Conservation (phyloP, 306 rosid genomes). For the Fragaria iinumae region DNA sequence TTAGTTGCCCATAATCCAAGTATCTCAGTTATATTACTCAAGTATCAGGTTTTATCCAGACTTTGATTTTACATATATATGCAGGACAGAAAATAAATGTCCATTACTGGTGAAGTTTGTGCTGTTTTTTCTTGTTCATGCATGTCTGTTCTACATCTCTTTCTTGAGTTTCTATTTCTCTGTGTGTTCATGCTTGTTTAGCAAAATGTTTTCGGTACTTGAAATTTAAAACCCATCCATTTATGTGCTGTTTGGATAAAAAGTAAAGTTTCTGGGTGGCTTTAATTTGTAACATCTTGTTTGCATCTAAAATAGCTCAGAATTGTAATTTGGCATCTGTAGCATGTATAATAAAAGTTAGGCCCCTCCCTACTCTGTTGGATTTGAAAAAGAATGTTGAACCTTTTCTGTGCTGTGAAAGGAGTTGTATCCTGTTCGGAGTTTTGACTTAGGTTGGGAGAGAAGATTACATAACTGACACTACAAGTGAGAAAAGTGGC, state of each 20-base stretch:
- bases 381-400: background rate
- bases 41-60: background rate
- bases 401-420: background rate
- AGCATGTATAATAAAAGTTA: background rate
- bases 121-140: background rate
- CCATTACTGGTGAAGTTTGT: background rate
- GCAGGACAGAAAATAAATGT: no score
- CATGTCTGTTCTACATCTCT: background rate
- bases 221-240: background rate
- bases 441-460: background rate
- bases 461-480: background rate
- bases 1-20: background rate
- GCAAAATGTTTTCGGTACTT: background rate
- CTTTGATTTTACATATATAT: background rate
- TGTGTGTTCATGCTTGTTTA: background rate
- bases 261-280: background rate
- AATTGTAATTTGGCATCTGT: background rate
- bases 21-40: background rate
- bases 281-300: background rate
- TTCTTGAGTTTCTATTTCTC: background rate
- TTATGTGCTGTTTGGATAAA: no score
- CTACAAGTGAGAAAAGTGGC: background rate
- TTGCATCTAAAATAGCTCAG: background rate
- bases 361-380: background rate
- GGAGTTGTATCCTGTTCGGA: background rate